Percentiles rank a stretch among this genome's conserved stretches.
These are phyloP conservation scores for Papiliotrema terrestris DNA, from an alignment of 1,284 basidiomycete genomes.

Conservation along the genomic window DNA sequence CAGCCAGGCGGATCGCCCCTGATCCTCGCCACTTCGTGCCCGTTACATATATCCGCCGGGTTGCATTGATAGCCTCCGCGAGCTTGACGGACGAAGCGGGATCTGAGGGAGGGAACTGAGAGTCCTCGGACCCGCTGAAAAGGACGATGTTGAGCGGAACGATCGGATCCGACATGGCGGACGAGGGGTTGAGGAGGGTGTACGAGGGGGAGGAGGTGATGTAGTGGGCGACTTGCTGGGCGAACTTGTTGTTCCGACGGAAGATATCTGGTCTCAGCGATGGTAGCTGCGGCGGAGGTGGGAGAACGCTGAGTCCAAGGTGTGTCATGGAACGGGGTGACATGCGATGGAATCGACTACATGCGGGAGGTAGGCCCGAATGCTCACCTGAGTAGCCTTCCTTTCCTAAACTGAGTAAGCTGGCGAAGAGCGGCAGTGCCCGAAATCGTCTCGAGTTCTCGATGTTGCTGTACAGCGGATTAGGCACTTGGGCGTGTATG, in stretches of 20 bases:
- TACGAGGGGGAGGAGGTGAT: conserved; percentile 38
- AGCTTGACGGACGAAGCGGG: conserved; percentile 24
- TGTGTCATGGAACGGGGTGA: no score
- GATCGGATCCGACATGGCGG: conserved; percentile 7
- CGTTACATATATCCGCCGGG: conserved; percentile 50
- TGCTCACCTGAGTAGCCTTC: conserved; percentile 47
- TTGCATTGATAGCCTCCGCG: conserved; percentile 48
- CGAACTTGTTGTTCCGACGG: conserved; percentile 50
- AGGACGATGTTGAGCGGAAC: conserved; percentile 53
- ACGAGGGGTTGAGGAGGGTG: conserved; percentile 43
- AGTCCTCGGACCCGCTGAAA: conserved; percentile 42
- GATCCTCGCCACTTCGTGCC: conserved; percentile 49
- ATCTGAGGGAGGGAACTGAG: conserved; percentile 26
- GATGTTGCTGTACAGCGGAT: conserved; percentile 49
- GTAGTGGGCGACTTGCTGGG: conserved; percentile 43
- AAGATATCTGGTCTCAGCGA: conserved; percentile 41
- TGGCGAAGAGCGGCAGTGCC: conserved; percentile 53
- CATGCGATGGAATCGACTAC: no score
- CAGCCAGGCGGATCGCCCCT: conserved; percentile 51
- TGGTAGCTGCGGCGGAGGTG: neutral
- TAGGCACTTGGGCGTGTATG: conserved; percentile 31
- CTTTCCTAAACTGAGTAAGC: conserved; percentile 50
- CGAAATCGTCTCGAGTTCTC: conserved; percentile 55
- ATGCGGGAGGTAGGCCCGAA: no score
- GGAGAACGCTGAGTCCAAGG: no score